These are phyloP conservation scores for Pythium phragmiticola DNA, from an alignment of 352 stramenopile species.

Conservation along the genomic window DNA sequence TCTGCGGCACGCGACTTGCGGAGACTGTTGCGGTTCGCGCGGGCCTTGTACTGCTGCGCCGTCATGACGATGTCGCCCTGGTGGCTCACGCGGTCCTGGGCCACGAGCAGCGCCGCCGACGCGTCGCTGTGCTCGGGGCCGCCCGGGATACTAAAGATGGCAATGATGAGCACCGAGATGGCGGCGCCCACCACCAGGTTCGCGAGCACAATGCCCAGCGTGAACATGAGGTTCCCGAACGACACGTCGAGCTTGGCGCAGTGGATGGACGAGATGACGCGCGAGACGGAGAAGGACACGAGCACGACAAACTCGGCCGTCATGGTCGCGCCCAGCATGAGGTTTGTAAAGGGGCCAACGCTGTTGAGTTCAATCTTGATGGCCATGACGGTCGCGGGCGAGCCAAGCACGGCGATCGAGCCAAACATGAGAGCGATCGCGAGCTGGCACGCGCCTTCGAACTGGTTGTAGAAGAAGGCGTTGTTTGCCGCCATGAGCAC, in stretches of 20 bases:
- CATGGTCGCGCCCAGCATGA: conserved; percentile 74
- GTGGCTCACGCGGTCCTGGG: conserved; percentile 24
- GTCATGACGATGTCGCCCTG: conserved; percentile 14
- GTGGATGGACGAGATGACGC: conserved; percentile 61
- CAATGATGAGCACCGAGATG: conserved; percentile 47
- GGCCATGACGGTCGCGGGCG: conserved; percentile 67
- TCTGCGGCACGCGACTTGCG: conserved; percentile 8
- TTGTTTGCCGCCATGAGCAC: conserved; percentile 39
- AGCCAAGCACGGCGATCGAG: conserved; percentile 68
- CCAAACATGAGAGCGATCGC: conserved; percentile 72
- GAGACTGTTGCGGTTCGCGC: conserved; percentile 13
- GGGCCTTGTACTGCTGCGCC: conserved; percentile 22
- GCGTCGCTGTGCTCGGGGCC: conserved; percentile 36
- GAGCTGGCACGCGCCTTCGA: conserved; percentile 52
- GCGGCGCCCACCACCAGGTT: conserved; percentile 52
- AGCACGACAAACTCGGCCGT: conserved; percentile 71
- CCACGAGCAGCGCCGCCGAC: conserved; percentile 15
- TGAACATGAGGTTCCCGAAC: conserved; percentile 54
- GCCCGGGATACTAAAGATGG: conserved; percentile 61
- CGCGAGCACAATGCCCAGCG: conserved; percentile 45
- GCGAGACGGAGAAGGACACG: conserved; percentile 63
- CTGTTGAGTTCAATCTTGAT: conserved; percentile 81
- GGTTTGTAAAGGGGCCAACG: conserved; percentile 68
- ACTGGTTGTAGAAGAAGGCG: conserved; percentile 62
- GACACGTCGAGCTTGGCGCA: conserved; percentile 56